These are phyloP conservation scores for Solanum okadae DNA, from an alignment of 257 asterid species.

Conservation along the genomic window DNA sequence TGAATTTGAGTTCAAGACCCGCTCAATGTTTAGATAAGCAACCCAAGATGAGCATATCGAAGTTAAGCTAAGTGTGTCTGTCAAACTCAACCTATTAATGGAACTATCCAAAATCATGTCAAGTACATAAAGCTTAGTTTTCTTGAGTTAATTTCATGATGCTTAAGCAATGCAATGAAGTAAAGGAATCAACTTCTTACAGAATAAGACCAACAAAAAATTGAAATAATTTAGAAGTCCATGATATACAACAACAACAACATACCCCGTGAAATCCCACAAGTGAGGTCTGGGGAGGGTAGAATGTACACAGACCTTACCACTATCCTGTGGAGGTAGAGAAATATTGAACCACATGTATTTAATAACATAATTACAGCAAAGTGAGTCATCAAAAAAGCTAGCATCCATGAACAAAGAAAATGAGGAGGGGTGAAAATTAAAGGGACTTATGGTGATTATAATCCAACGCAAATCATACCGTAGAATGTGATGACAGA, in stretches of 20 bases:
- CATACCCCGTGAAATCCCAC: not conserved
- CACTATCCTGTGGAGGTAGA: not conserved
- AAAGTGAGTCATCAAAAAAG: not conserved
- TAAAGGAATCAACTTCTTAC: not conserved
- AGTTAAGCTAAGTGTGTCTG: not conserved
- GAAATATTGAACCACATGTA: not conserved
- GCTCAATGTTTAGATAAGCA: not conserved
- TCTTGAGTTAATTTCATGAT: not conserved
- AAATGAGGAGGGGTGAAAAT: not conserved
- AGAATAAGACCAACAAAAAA: not conserved
- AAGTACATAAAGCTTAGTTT: not conserved
- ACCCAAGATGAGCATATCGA: not conserved
- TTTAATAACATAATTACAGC: not conserved
- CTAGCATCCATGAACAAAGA: not conserved
- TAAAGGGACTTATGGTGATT: not conserved
- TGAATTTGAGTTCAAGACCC: not conserved
- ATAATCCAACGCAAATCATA: not conserved
- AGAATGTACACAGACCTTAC: not conserved
- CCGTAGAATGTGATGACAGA: constrained; percentile 20
- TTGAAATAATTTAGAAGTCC: not conserved
- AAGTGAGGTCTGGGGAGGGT: not conserved
- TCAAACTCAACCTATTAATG: not conserved
- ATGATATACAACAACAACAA: not conserved
- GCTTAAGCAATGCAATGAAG: not conserved
- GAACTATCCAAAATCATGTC: not conserved